Evolutionary conservation across 1,284 basidiomycete species (phyloP).

Genomic region (Agaricales sp.): DNA sequence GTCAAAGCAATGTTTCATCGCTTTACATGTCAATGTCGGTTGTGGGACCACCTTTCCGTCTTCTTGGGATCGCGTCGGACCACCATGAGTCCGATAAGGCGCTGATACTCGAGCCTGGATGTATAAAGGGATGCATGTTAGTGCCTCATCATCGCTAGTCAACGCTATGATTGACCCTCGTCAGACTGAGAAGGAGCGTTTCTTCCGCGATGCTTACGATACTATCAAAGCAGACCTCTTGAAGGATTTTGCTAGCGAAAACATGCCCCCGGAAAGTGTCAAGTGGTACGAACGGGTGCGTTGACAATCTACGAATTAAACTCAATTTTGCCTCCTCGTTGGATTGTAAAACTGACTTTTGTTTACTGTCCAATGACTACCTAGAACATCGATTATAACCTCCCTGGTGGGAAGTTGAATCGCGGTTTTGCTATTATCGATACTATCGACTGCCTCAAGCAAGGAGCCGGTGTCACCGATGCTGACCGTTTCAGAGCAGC

Average conservation of each 20-base stretch:
- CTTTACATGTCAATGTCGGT: too few relatives aligned
- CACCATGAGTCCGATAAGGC: too few relatives aligned
- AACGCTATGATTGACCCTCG: too few relatives aligned
- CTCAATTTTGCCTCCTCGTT: not conserved
- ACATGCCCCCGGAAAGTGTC: slow-evolving; percentile 76
- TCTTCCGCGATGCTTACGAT: slow-evolving; percentile 40
- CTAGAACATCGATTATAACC: slow-evolving; percentile 90
- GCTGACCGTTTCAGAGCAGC: slow-evolving; percentile 89
- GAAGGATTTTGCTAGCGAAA: slow-evolving; percentile 51
- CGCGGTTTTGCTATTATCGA: slow-evolving; percentile 93
- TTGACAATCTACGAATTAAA: slow-evolving; percentile 6
- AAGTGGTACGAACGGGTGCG: slow-evolving; percentile 74
- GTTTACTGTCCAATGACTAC: slow-evolving; percentile 1
- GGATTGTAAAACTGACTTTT: not conserved
- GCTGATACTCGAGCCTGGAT: too few relatives aligned
- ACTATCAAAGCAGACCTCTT: slow-evolving; percentile 51
- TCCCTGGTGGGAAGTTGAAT: slow-evolving; percentile 94
- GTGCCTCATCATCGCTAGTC: too few relatives aligned
- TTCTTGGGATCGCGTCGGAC: too few relatives aligned
- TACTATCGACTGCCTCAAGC: slow-evolving; percentile 82
- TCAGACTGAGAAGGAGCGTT: too few relatives aligned
- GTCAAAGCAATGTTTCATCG: too few relatives aligned
- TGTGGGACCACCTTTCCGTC: too few relatives aligned
- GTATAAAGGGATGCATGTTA: too few relatives aligned
- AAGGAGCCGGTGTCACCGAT: slow-evolving; percentile 55